These are phyloP conservation scores for Verticillium zaregamsianum DNA, from an alignment of 2,329 filamentous ascomycete species.

Conservation along the genomic window DNA sequence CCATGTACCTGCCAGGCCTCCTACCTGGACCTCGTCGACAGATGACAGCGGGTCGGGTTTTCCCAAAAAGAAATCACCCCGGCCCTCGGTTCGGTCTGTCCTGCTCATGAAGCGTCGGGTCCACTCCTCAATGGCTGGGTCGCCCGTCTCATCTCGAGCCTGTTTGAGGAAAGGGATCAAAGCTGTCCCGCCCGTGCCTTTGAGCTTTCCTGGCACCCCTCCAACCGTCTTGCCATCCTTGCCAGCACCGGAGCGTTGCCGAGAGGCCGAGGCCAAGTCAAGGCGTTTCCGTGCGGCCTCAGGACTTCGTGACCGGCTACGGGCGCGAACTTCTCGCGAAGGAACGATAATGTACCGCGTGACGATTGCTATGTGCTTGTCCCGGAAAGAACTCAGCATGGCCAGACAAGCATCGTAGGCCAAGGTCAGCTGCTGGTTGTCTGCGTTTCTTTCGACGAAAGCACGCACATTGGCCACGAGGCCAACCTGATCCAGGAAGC, in stretches of 20 bases:
- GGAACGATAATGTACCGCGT: slow-evolving; percentile 93
- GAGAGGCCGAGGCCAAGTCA: slow-evolving; percentile 61
- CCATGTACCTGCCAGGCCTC: slow-evolving; percentile 80
- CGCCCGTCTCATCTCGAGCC: slow-evolving; percentile 90
- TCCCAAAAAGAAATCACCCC: slow-evolving; percentile 54
- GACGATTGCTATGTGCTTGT: slow-evolving; percentile 95
- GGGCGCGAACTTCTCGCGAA: slow-evolving; percentile 67
- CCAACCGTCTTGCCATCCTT: neutral
- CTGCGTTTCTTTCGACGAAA: slow-evolving; percentile 63
- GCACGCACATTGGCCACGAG: slow-evolving; percentile 81
- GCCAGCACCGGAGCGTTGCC: slow-evolving; percentile 22
- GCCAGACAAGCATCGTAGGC: slow-evolving; percentile 89
- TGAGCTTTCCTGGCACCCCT: slow-evolving; percentile 54
- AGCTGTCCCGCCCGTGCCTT: slow-evolving; percentile 88
- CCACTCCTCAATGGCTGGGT: slow-evolving; percentile 74
- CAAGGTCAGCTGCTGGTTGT: slow-evolving; percentile 63
- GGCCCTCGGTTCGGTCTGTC: slow-evolving; percentile 42
- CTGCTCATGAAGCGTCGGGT: slow-evolving; percentile 53
- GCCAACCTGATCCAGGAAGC: slow-evolving; percentile 79
- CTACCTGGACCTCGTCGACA: slow-evolving; percentile 43
- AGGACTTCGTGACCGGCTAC: slow-evolving; percentile 56
- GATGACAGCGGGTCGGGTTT: slow-evolving; percentile 42
- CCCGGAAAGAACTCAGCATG: slow-evolving; percentile 66
- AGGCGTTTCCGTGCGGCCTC: slow-evolving; percentile 43
- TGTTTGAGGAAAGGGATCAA: slow-evolving; percentile 96